phyloP scores from a whole-genome alignment of 2,329 filamentous ascomycete genomes.

The Beauveria bassiana region DNA sequence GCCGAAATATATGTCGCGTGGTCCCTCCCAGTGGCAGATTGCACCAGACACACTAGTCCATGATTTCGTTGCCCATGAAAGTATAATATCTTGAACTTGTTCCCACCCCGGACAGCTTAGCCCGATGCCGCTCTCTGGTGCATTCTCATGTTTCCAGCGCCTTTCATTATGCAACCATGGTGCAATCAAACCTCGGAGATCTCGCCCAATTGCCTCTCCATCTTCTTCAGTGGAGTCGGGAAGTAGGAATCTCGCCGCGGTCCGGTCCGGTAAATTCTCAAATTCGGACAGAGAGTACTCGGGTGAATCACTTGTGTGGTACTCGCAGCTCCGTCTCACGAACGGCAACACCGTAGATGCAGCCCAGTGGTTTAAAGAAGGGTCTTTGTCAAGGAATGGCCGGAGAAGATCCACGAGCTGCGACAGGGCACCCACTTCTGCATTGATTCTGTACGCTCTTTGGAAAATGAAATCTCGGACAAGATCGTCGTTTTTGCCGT shows the following conservation, averaged over 20 bases:
- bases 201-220: constrained; percentile 46
- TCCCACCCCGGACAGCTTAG: constrained; percentile 57
- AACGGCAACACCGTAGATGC: constrained; percentile 62
- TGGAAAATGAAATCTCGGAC: constrained; percentile 59
- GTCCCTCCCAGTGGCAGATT: constrained; percentile 66
- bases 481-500: constrained; percentile 43
- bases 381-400: constrained; percentile 58
- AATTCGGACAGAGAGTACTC: constrained; percentile 54
- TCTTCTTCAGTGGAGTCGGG: constrained; percentile 42
- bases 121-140: constrained; percentile 18
- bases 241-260: constrained; percentile 55
- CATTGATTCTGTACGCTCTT: constrained; percentile 60
- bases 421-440: constrained; percentile 63
- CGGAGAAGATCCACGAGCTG: constrained; percentile 58
- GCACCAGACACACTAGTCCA: constrained; percentile 57
- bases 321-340: constrained; percentile 60
- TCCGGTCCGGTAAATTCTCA: constrained; percentile 48
- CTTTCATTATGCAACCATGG: constrained; percentile 65
- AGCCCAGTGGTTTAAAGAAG: constrained; percentile 59
- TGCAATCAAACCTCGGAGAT: constrained; percentile 59
- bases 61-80: constrained; percentile 47
- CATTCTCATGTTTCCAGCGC: constrained; percentile 38
- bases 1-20: constrained; percentile 61
- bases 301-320: constrained; percentile 47
- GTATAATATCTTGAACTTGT: constrained; percentile 60